Base-by-base conservation (phyloP, 306 rosid genomes). In the Ormosia emarginata region DNA sequence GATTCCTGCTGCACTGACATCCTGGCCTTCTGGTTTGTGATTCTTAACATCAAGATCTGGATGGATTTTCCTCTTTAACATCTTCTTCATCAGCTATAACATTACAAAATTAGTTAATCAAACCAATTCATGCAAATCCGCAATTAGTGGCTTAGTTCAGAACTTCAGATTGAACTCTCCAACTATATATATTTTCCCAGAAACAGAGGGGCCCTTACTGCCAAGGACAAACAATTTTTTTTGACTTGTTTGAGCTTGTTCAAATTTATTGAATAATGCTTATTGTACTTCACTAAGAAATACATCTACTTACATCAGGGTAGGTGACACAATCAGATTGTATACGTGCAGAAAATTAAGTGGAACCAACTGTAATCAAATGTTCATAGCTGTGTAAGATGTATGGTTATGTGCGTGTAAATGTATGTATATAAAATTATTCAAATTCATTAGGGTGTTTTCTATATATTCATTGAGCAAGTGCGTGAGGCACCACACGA, bases 41-140 rank as follows among this genome's bases (percentile, higher is more conserved):
- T 77, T 77, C 87, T 91, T 86, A 24, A 64, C 81, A 40, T 90
- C 91, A 65, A 89, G 79, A 52, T 89, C 93, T 3, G 95, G 95
- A 71, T 91, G 92, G 69, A 91, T 88, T 85, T 91, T 91, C 86
- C 87, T 89, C 83, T 91, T 91, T 74, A 91, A 50, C 92, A 89
- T 86, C 73, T 85, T 91, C 88, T 85, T 88, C 93, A 91, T 86
- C 78, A 91, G 53, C 95, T 91, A 83, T 74, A 74, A 61, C 83
- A 88, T 80, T 46, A 71, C 13, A 4, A 80, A 67, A 64, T 40
- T 30, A 64, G 46, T 71, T 46, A 81, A 81, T 69, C 50, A 83
- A 81, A 50, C 33, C 11, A 46, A 79, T 41, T 44, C 41, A 79
- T 36, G 74, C 17, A 71, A 83, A 79, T 67, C 44, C 36, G 10